Conservation (phyloP, 768 basidiomycete genomes). For the Collybiopsis confluens region DNA sequence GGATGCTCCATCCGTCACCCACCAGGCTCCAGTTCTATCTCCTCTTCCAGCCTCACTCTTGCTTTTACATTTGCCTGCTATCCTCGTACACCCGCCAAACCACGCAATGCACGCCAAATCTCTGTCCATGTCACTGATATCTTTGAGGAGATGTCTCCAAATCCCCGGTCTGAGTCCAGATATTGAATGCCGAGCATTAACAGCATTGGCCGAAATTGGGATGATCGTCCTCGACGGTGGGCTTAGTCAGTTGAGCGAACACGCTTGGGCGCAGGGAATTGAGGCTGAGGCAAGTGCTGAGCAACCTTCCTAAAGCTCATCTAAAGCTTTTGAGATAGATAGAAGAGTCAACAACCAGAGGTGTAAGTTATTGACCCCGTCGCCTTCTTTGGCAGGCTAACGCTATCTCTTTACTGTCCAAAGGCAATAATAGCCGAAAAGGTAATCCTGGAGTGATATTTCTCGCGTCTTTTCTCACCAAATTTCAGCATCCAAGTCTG, state of each 20-base stretch:
- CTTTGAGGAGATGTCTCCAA: slow-evolving; percentile 52
- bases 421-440: slow-evolving; percentile 59
- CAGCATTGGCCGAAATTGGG: slow-evolving; percentile 64
- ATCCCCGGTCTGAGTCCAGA: slow-evolving; percentile 47
- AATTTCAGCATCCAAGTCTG: slow-evolving; percentile 57
- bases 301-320: background rate
- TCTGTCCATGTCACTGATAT: slow-evolving; percentile 49
- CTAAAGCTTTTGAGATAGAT: slow-evolving; percentile 27
- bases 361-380: slow-evolving; percentile 40
- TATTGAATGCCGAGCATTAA: slow-evolving; percentile 70
- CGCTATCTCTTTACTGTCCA: slow-evolving; percentile 2
- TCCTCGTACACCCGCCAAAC: slow-evolving; percentile 63
- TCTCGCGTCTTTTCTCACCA: background rate
- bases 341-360: slow-evolving; percentile 66
- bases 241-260: slow-evolving; percentile 27
- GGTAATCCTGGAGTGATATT: slow-evolving; percentile 27
- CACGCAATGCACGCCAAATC: slow-evolving; percentile 53
- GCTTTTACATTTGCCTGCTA: slow-evolving; percentile 55
- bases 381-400: background rate
- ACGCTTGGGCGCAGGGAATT: slow-evolving; percentile 45
- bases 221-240: slow-evolving; percentile 50
- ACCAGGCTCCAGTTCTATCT: background rate
- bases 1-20: background rate
- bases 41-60: slow-evolving; percentile 37
- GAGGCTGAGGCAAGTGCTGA: slow-evolving; percentile 45